Base-by-base conservation (phyloP, 2,329 filamentous ascomycete genomes). In the Fusarium sp. region DNA sequence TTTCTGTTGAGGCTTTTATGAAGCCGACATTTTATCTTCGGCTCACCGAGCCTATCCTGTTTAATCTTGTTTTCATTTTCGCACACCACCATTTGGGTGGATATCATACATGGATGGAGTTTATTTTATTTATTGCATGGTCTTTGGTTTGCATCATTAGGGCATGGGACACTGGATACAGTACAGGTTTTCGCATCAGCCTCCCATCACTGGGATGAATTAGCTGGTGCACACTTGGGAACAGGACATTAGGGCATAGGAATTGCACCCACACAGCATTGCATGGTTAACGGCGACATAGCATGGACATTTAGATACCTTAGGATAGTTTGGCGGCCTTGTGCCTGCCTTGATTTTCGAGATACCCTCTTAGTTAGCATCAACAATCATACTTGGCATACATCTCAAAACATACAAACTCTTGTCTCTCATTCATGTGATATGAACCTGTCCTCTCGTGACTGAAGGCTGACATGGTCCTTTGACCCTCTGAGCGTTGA, bases 341-440 rank as follows among this genome's bases (percentile, higher is more conserved):
- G 58, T 46, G 66, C 58, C 56, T 41, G 69, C 69, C 60, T 47
- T 69, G 69, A 69, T 67, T 72, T 69, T 64, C 48, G 41, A 72
- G 69, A 72, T 72, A 72, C 69, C 69, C 69, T 51, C 49, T 55
- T 69, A 71, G 63, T 66, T 66, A 69, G 53, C 65, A 71, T 58
- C 43, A 64, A 54, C 48, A 58, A 65, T 54, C 58, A 56, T 52
- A 70, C 56, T 56, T 62, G 61, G 44, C 24, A 30, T 58, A 64
- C 43, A 64, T 46, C n/a, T 46, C 20, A 65, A 27, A 52, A 53
- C 49, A 53, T 43, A 41, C 34, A 43, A 27, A 41, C 54, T 40
- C n/a, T 30, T 27, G 55, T 54, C 27, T 52, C 41, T 58, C 9
- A 30, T 53, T 44, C 59, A 58, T 65, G 68, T 69, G 68, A 71